Percentiles rank a stretch among this genome's conserved stretches.
These are phyloP conservation scores for Seiridium cupressi DNA, from an alignment of 2,329 filamentous ascomycete species.

Conservation along the genomic window DNA sequence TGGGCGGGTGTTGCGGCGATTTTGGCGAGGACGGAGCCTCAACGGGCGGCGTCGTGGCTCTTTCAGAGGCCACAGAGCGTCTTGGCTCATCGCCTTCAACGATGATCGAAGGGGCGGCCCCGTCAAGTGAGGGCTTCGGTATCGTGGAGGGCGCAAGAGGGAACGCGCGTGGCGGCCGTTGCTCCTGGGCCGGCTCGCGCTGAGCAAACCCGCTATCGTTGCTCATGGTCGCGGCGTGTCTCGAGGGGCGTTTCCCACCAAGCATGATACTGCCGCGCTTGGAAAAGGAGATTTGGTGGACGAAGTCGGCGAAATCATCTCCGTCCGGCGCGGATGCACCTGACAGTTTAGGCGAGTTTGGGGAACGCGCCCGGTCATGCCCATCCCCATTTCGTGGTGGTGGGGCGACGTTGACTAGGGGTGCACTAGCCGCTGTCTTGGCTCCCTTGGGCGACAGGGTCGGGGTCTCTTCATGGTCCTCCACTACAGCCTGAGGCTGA, in stretches of 20 bases:
- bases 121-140: slow-evolving; percentile 11
- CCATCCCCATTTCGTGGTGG: slow-evolving; percentile 2
- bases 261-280: slow-evolving; percentile 65
- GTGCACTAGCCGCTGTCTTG: slow-evolving; percentile 2
- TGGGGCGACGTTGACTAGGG: background rate
- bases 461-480: background rate
- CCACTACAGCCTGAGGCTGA: background rate
- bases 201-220: slow-evolving; percentile 16
- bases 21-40: slow-evolving; percentile 1
- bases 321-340: slow-evolving; percentile 44
- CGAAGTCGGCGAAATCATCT: slow-evolving; percentile 56
- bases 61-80: background rate
- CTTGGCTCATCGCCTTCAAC: background rate
- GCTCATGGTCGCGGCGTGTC: slow-evolving; percentile 19
- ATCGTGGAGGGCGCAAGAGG: slow-evolving; percentile 20
- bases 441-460: background rate
- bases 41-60: background rate
- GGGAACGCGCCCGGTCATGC: slow-evolving; percentile 1
- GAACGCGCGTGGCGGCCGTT: slow-evolving; percentile 19
- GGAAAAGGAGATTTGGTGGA: slow-evolving; percentile 57
- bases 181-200: slow-evolving; percentile 6
- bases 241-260: slow-evolving; percentile 39
- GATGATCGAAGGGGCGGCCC: slow-evolving; percentile 7
- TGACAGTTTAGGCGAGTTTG: slow-evolving; percentile 14
- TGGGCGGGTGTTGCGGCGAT: slow-evolving; percentile 32